These are phyloP conservation scores for Chlorella ohadii DNA, from an alignment of 139 green algal species.

Conservation along the genomic window DNA sequence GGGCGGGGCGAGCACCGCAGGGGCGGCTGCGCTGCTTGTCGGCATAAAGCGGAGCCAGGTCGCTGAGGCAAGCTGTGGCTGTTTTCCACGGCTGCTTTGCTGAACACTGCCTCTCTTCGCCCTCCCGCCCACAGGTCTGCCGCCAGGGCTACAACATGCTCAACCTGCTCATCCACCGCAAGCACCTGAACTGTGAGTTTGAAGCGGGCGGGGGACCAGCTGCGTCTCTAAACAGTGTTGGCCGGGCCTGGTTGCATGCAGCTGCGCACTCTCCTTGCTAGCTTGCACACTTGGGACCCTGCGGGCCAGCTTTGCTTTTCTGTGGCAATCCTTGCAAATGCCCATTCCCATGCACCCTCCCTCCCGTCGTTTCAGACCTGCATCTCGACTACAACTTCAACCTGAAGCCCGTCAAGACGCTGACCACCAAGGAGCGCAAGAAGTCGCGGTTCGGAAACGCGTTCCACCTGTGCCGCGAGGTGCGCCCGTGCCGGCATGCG, in stretches of 20 bases:
- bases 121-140: slow-evolving; percentile 89
- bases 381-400: slow-evolving; percentile 99
- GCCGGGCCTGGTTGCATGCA: too few relatives aligned
- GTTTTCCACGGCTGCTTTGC: too few relatives aligned
- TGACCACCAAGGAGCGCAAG: slow-evolving; percentile 99
- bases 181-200: slow-evolving; percentile 93
- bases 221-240: too few relatives aligned
- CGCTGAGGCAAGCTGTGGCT: too few relatives aligned
- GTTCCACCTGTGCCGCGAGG: slow-evolving; percentile 98
- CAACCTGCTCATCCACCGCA: slow-evolving; percentile 99
- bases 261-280: too few relatives aligned
- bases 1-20: neutral
- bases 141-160: slow-evolving; percentile 99
- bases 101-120: neutral
- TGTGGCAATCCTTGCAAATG: too few relatives aligned
- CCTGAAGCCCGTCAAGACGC: slow-evolving; percentile 99
- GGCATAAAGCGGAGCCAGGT: too few relatives aligned
- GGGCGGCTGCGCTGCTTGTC: too few relatives aligned
- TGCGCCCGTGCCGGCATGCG: neutral
- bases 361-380: slow-evolving; percentile 64
- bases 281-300: too few relatives aligned
- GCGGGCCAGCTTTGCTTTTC: too few relatives aligned
- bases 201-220: too few relatives aligned
- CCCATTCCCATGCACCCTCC: too few relatives aligned
- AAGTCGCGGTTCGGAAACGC: slow-evolving; percentile 99